Percentiles rank a stretch among this genome's conserved stretches.
phyloP scores from a whole-genome alignment of 1,284 basidiomycete genomes.

The Leccinum pachyderme region DNA sequence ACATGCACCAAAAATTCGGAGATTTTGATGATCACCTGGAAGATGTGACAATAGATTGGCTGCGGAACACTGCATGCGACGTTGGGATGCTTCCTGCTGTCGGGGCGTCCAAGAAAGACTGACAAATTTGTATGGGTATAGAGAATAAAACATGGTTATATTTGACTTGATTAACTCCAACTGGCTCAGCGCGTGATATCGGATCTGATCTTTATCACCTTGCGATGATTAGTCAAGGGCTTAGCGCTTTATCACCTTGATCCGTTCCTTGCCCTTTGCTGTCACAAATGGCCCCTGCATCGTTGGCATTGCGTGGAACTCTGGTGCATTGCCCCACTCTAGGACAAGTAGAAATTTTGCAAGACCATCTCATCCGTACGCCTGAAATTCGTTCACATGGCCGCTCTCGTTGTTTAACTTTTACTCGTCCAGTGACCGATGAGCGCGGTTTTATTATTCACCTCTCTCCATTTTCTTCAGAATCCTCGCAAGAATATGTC shows the following conservation, averaged over 20 bases:
- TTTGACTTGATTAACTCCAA: neutral
- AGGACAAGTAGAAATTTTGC: slow-evolving; percentile 51
- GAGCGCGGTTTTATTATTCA: slow-evolving; percentile 54
- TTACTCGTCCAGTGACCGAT: slow-evolving; percentile 44
- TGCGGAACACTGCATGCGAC: slow-evolving; percentile 52
- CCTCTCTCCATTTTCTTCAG: slow-evolving; percentile 40
- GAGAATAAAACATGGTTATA: neutral
- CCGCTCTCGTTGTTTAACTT: slow-evolving; percentile 4
- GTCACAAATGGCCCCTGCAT: slow-evolving; percentile 8
- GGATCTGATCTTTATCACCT: neutral
- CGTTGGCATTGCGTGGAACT: slow-evolving; percentile 43
- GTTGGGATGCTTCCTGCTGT: slow-evolving; percentile 20
- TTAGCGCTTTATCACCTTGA: neutral
- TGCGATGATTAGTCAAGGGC: neutral
- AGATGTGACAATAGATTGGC: slow-evolving; percentile 67
- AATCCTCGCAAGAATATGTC: slow-evolving; percentile 36
- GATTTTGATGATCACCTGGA: slow-evolving; percentile 81
- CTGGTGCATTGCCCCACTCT: slow-evolving; percentile 56
- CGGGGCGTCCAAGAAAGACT: neutral
- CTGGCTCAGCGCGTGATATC: neutral
- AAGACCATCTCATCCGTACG: slow-evolving; percentile 58
- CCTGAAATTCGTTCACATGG: neutral
- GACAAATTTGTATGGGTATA: neutral
- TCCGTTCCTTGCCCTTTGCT: neutral
- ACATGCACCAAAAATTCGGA: slow-evolving; percentile 54